Evolutionary conservation across 2,329 filamentous ascomycete genomes (phyloP), one percentile per base, ranked within the genome.

Genomic region (Emergomyces pasteurianus): DNA sequence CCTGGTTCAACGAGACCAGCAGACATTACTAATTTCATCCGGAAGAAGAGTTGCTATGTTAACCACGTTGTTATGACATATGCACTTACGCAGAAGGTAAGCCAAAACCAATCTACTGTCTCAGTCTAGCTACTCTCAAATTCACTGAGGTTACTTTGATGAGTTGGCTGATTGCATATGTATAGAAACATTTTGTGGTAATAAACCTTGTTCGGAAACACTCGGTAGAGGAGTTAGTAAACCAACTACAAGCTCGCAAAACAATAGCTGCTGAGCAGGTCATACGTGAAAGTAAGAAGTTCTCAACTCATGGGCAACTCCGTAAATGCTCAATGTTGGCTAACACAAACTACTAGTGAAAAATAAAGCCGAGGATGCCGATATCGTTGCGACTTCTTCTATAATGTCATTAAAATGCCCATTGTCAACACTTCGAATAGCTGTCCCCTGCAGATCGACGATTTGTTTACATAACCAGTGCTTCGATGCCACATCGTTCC

Each of bases 371-470:
- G 85, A 89, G 63, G 94, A 97, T 72, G 82, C 88, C 0, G 94
- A 99, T 67, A 90, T 99, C 60, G 86, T 92, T 61, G 86, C 92
- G 0, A 95, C 89, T 1, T 95, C 92, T 1, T 88, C 87, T 59
- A 86, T 94, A 50, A 83, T 99, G 75, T 96, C 92, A 12, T 78
- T 99, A 12, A 96, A 95, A 73, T 96, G 95, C 69, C 94, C 94
- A 0, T 79, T 97, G 38, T 95, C 91, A 2, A 95, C 90, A 42
- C 83, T 91, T 72, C 83, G 92, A 62, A 87, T 99, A 42, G 81
- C 82, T 9, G 80, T 89, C 18, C 94, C 94, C 0, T 90, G 90
- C 67, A 86, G 94, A 40, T 89, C 89, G 3, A 81, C 85, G 2
- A 76, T 86, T 40, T 99, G 94, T 76, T 87, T 84, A 2, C 94